Percentiles rank a stretch among this genome's conserved stretches.
phyloP scores from a whole-genome alignment of 2,329 filamentous ascomycete genomes.

The Alternaria infectoria region DNA sequence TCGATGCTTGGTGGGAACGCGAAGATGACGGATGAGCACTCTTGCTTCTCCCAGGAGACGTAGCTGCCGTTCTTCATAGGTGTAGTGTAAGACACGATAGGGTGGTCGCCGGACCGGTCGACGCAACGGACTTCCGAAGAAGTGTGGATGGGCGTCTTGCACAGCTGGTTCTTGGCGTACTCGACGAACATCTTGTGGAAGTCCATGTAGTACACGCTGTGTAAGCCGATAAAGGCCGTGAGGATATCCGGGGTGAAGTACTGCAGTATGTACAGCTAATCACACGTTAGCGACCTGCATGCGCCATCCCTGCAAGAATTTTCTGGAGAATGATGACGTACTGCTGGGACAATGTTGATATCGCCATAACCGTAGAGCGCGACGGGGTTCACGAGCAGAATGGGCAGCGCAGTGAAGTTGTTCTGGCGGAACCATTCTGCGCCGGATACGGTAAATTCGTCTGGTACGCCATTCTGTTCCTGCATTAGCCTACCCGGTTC shows the following conservation, averaged over 20 bases:
- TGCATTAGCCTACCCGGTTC: slow-evolving; percentile 19
- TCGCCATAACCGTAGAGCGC: slow-evolving; percentile 49
- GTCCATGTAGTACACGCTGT: slow-evolving; percentile 47
- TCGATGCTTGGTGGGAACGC: slow-evolving; percentile 45
- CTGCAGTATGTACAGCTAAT: slow-evolving; percentile 47
- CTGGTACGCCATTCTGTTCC: slow-evolving; percentile 44
- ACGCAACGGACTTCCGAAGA: slow-evolving; percentile 45
- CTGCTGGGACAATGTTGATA: slow-evolving; percentile 45
- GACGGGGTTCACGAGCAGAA: slow-evolving; percentile 43
- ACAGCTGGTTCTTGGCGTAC: slow-evolving; percentile 37
- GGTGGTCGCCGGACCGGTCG: slow-evolving; percentile 42
- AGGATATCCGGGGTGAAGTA: slow-evolving; percentile 50
- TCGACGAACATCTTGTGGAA: slow-evolving; percentile 47
- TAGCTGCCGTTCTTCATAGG: slow-evolving; percentile 34
- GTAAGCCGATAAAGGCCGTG: slow-evolving; percentile 44
- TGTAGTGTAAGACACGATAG: slow-evolving; percentile 41
- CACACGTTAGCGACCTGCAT: slow-evolving; percentile 35
- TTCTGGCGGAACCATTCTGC: slow-evolving; percentile 44
- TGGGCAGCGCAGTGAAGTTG: slow-evolving; percentile 45
- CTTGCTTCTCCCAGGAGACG: slow-evolving; percentile 41
- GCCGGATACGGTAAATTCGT: slow-evolving; percentile 44
- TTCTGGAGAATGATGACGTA: slow-evolving; percentile 32
- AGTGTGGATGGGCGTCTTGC: slow-evolving; percentile 41
- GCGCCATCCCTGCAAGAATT: slow-evolving; percentile 28
- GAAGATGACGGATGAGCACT: slow-evolving; percentile 45